phyloP scores from a whole-genome alignment of 192 early-diverging fungal genomes.

The Backusella luteola region DNA sequence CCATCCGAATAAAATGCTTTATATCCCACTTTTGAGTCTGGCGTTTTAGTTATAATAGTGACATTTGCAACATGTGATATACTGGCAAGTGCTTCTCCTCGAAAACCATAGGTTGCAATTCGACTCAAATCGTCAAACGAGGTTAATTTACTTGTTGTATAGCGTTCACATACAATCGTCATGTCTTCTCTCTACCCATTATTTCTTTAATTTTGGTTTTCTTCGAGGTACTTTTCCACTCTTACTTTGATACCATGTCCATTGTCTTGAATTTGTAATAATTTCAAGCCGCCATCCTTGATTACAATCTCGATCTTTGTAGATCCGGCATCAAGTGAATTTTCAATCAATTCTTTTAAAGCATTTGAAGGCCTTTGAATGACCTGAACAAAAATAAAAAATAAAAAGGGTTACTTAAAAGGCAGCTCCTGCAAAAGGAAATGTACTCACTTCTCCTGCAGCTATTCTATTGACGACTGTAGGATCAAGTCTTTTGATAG shows the following conservation, averaged over 20 bases:
- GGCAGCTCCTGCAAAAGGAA: not conserved
- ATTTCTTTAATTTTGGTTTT: not conserved
- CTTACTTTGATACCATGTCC: conserved; percentile 81
- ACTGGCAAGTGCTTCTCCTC: conserved; percentile 96
- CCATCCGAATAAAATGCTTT: conserved; percentile 88
- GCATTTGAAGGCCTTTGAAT: conserved; percentile 96
- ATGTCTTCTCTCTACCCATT: conserved; percentile 70
- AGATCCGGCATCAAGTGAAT: conserved; percentile 91
- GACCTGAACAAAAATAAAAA: conserved; percentile 43
- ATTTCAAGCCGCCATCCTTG: conserved; percentile 92
- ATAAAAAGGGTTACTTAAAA: not conserved
- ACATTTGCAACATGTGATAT: conserved; percentile 95
- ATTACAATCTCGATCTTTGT: conserved; percentile 78
- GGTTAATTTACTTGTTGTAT: conserved; percentile 91
- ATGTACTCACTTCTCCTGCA: conserved; percentile 83
- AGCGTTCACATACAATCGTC: conserved; percentile 88
- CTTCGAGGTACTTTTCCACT: not conserved
- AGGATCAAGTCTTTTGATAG: conserved; percentile 81
- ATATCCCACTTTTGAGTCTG: conserved; percentile 74
- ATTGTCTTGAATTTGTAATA: conserved; percentile 95
- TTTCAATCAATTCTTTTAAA: conserved; percentile 96
- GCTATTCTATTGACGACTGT: conserved; percentile 94
- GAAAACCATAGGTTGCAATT: conserved; percentile 93
- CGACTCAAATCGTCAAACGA: conserved; percentile 80
- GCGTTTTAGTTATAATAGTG: conserved; percentile 78